These are phyloP conservation scores for Nakazawaea ishiwadae DNA, from an alignment of 805 yeast genomes.

Conservation along the genomic window DNA sequence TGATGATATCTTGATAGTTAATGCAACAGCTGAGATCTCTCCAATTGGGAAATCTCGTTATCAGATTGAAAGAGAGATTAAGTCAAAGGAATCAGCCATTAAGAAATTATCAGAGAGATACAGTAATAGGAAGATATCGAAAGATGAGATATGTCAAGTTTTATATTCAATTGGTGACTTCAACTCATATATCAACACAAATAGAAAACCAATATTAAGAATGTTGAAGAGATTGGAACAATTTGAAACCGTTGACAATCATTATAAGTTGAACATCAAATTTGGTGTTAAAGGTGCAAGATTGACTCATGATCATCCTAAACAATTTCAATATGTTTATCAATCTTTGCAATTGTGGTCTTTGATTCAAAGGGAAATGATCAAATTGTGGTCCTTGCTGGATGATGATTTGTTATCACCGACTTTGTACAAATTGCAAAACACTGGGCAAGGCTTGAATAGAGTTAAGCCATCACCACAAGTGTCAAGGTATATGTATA, in stretches of 20 bases:
- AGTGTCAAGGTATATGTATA: conserved; percentile 66
- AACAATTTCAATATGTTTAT: conserved; percentile 69
- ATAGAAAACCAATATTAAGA: conserved; percentile 61
- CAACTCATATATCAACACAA: conserved; percentile 65
- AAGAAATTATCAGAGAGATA: conserved; percentile 52
- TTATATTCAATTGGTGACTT: conserved; percentile 77
- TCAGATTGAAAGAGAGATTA: conserved; percentile 54
- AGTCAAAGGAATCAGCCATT: conserved; percentile 64
- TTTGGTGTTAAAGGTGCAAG: conserved; percentile 68
- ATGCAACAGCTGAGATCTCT: conserved; percentile 65
- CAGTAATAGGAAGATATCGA: conserved; percentile 34
- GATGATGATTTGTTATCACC: conserved; percentile 66
- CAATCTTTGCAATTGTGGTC: conserved; percentile 78
- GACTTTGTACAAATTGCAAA: conserved; percentile 49
- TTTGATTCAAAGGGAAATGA: conserved; percentile 72
- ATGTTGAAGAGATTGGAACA: conserved; percentile 49
- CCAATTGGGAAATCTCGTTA: conserved; percentile 53
- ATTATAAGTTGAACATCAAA: conserved; percentile 54
- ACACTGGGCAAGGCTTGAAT: conserved; percentile 81
- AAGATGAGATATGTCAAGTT: conserved; percentile 66
- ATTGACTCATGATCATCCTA: conserved; percentile 65
- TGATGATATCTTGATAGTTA: conserved; percentile 51
- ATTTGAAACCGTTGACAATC: conserved; percentile 41
- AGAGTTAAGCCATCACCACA: conserved; percentile 72
- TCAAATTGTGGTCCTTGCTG: conserved; percentile 70